Evolutionary conservation across 331 rosid species (phyloP).

Genomic region (Malus hybrid): DNA sequence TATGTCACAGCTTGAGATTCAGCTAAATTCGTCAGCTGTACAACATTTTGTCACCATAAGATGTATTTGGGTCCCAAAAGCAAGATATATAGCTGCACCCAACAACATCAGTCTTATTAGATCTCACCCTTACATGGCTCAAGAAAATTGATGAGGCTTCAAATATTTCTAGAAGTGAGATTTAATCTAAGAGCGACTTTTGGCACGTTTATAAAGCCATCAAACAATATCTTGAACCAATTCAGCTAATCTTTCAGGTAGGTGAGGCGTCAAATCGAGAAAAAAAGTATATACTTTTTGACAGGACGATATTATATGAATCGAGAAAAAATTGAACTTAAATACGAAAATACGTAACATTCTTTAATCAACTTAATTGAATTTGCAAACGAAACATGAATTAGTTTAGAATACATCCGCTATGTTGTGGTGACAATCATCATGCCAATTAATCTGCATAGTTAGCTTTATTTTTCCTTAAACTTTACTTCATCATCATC

Average conservation of each 20-base stretch:
- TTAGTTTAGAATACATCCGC: neutral
- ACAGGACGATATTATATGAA: too few species aligned
- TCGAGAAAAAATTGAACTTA: accelerated
- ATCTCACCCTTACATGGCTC: neutral
- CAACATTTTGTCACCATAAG: neutral
- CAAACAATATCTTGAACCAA: neutral
- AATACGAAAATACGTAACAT: too few species aligned
- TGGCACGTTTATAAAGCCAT: neutral
- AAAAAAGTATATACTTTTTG: neutral
- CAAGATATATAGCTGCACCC: slow-evolving; percentile 2
- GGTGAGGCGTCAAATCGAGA: neutral
- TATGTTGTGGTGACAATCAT: neutral
- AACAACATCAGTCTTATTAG: neutral
- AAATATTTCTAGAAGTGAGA: slow-evolving; percentile 2
- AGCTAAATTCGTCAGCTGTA: neutral
- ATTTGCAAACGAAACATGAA: neutral
- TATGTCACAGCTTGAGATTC: neutral
- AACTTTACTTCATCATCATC: slow-evolving; percentile 8
- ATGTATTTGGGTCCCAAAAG: neutral
- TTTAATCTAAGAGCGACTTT: neutral
- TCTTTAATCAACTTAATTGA: too few species aligned
- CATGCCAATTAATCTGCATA: neutral
- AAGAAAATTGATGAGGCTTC: too few species aligned
- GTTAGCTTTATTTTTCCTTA: neutral
- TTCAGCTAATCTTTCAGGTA: neutral